A percentile compares a stretch with the other conserved stretches of the same genome.
These are phyloP conservation scores for Metarhizium album DNA, from an alignment of 2,329 filamentous ascomycete species.

Conservation along the genomic window DNA sequence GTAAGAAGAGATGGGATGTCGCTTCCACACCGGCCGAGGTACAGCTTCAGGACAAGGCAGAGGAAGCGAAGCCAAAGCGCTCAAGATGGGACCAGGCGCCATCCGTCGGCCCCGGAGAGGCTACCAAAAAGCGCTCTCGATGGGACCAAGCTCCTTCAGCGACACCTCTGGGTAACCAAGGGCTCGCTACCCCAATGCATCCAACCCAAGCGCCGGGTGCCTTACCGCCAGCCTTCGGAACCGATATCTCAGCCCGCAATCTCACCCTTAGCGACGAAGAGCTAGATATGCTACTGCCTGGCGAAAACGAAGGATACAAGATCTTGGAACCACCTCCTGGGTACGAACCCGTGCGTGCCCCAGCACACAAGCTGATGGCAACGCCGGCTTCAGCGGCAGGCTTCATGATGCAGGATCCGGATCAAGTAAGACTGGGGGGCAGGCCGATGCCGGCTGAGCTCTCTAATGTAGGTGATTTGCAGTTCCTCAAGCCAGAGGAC, in stretches of 20 bases:
- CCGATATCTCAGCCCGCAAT: conserved; percentile 64
- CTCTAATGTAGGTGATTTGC: conserved; percentile 86
- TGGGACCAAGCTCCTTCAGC: conserved; percentile 87
- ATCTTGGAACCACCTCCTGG: conserved; percentile 83
- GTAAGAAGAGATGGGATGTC: conserved; percentile 94
- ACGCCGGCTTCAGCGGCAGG: conserved; percentile 68
- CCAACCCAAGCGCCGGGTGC: conserved; percentile 45
- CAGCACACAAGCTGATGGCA: conserved; percentile 63
- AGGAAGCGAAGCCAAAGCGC: conserved; percentile 56
- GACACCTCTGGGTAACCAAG: conserved; percentile 61
- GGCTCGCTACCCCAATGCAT: conserved; percentile 70
- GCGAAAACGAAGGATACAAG: conserved; percentile 84
- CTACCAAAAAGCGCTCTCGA: conserved; percentile 65
- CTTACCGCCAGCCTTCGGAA: conserved; percentile 58
- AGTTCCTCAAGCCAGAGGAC: conserved; percentile 97
- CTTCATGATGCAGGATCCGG: conserved; percentile 96
- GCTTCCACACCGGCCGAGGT: conserved; percentile 45
- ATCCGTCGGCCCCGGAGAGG: conserved; percentile 44
- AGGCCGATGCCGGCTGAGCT: conserved; percentile 94
- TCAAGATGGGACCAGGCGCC: conserved; percentile 85
- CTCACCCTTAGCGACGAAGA: conserved; percentile 85
- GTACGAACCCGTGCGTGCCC: conserved; percentile 73
- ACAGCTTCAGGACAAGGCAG: conserved; percentile 34
- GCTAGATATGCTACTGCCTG: conserved; percentile 80
- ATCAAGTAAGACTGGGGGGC: conserved; percentile 69